These are phyloP conservation scores for Corniculantispora saksenae DNA, from an alignment of 2,329 filamentous ascomycete species.

Conservation along the genomic window DNA sequence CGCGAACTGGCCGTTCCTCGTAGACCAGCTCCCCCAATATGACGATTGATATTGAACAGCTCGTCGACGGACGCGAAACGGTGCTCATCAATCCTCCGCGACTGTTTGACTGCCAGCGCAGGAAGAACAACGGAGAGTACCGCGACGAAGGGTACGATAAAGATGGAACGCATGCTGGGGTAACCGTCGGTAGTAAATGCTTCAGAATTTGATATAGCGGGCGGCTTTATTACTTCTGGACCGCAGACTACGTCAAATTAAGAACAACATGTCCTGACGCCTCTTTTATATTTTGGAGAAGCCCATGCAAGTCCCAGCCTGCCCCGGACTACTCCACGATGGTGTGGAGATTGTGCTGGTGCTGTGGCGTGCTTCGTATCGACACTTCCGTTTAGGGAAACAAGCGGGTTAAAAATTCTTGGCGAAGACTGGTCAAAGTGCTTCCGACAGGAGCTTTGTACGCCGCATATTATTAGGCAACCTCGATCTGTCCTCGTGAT, in stretches of 20 bases:
- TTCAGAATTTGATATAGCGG: neutral
- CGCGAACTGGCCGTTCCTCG: neutral
- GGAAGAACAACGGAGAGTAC: neutral
- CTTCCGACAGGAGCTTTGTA: neutral
- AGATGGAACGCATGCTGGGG: neutral
- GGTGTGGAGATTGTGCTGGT: neutral
- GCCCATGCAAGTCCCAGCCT: neutral
- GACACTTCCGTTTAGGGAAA: conserved; percentile 2
- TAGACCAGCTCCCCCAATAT: neutral
- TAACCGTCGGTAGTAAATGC: neutral
- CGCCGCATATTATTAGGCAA: neutral
- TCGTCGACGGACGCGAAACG: neutral
- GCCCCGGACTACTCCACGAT: neutral
- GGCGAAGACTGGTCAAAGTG: neutral
- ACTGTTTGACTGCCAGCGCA: neutral
- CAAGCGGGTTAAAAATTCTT: neutral
- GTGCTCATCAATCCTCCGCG: neutral
- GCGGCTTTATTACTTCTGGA: neutral
- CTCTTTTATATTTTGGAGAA: neutral
- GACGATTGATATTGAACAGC: neutral
- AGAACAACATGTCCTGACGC: neutral
- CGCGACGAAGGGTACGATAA: too few relatives aligned
- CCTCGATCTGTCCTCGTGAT: neutral
- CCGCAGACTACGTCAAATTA: neutral
- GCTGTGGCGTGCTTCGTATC: neutral